Base-by-base conservation (phyloP, 148 eudicot species). In the Oxyria digyna region DNA sequence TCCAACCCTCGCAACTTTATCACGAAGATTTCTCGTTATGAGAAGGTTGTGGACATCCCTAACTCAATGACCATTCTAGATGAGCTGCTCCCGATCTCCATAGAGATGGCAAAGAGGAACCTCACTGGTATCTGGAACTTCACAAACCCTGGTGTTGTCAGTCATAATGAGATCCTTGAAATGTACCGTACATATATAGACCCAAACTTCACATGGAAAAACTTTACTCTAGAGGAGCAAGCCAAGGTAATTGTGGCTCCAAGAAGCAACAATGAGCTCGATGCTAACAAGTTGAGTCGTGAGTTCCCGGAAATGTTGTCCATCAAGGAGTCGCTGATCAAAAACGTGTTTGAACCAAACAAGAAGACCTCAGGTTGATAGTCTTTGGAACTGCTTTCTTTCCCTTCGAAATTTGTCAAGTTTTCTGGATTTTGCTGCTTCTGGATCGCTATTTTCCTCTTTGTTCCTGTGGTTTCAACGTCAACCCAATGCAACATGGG, bases 191-290 rank as follows among this genome's bases (percentile, higher is more conserved):
- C 82, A 9, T 81, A 84, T 52, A 79, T 81, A 15, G 80, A 84
- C 66, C 78, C 85, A 17, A 75, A 46, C 37, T 84, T 79, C 77
- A 73, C 80, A n/a, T 84, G 78, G 79, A 73, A 67, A 67, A 81
- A 79, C 74, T 84, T 81, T 48, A 75, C 52, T 17, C 78, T 79
- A 4, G 87, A 81, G 67, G 87, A 81, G 74, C 85, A 84, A 35
- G 83, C 81, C 0, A 79, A 79, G 78, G 85, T 84, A 8, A 84
- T 81, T 6, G 70, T 81, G 45, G 87, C 87, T 42, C 81, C 87
- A 4, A 81, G 85, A 68, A 84, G 87, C 69, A 84, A 81, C 83
- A 81, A 84, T 40, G 86, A 83, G 63, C 83, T 83, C 38, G 86
- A 83, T 73, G 79, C 79, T 62, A 35, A 74, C 18, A 83, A 83